Base-by-base conservation (phyloP, 1,139 yeast genomes). In the Yamadazyma pseudoaaseri region DNA sequence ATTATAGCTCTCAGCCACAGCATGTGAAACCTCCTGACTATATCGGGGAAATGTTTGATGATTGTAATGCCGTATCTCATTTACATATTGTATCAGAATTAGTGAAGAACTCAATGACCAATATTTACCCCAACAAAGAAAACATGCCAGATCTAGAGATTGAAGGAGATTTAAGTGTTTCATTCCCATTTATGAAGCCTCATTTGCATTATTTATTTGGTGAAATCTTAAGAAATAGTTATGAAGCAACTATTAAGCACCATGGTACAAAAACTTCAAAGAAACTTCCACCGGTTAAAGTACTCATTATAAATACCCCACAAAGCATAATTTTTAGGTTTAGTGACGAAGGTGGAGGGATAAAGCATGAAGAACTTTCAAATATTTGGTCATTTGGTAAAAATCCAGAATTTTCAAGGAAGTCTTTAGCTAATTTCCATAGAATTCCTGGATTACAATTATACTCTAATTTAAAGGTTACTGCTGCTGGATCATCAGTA, bases 261-360 rank as follows among this genome's bases (percentile, higher is more conserved):
- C 73, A 68, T 42, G 64, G 62, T 2, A 37, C 42, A 6, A 43
- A 44, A 13, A 53, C 59, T 1, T 45, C 60, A 8, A 49, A 58
- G 25, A 60, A 60, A 33, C 72, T 83, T 4, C 86, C 87, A 0
- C 86, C 95, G 0, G 79, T 90, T 15, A 67, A 65, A 22, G 84
- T 90, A 8, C 78, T 89, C 7, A 75, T 90, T 13, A 69, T 86
- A 2, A 74, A 81, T 44, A 76, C 86, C 20, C 69, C 75, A 13
- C 81, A 79, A 31, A 78, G 81, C 31, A 81, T 86, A 22, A 65
- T 81, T 4, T 83, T 90, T 54, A 70, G 96, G 34, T 77, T 90
- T 33, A 81, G 94, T 3, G 98, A 90, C 56, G 82, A 77, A 45
- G 97, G 96, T 5, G 97, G 97, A 14, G 98, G 97, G 2, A 64